Conservation (phyloP, 495 filamentous ascomycete species). For the Xylaria cubensis region DNA sequence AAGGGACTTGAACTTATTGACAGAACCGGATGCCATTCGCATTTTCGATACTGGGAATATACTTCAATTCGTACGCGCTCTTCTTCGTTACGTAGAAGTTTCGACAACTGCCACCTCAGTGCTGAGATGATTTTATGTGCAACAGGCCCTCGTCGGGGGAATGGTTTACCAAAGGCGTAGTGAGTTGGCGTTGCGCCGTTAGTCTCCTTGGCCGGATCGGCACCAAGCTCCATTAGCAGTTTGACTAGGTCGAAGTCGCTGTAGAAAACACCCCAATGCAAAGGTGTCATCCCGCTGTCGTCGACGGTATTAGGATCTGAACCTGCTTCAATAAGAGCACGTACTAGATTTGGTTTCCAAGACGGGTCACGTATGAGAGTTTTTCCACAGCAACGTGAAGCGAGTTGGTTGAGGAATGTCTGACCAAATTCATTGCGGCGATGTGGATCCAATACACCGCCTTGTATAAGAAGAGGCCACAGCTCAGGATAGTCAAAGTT, state of each 20-base stretch:
- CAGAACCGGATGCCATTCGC: background rate
- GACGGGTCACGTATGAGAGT: background rate
- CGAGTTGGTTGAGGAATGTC: background rate
- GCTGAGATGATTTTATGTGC: background rate
- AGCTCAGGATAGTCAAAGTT: background rate
- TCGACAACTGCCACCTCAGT: background rate
- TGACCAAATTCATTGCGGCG: slow-evolving; percentile 7
- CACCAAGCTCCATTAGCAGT: slow-evolving; percentile 1
- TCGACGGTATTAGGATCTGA: slow-evolving; percentile 3
- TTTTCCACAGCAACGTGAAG: background rate
- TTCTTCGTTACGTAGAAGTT: background rate
- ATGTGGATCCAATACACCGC: background rate
- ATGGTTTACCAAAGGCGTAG: slow-evolving; percentile 5
- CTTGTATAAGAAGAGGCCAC: background rate
- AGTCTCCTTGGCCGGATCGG: background rate
- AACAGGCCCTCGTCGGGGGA: background rate
- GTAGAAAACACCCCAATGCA: background rate
- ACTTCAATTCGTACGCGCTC: background rate
- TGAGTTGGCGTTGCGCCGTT: background rate
- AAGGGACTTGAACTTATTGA: background rate
- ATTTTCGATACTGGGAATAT: background rate
- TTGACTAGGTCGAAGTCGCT: background rate
- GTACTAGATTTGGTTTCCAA: background rate
- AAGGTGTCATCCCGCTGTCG: background rate
- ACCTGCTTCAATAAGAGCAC: background rate